phyloP scores from a whole-genome alignment of 1,284 basidiomycete genomes.

The Coniferiporia weirii region DNA sequence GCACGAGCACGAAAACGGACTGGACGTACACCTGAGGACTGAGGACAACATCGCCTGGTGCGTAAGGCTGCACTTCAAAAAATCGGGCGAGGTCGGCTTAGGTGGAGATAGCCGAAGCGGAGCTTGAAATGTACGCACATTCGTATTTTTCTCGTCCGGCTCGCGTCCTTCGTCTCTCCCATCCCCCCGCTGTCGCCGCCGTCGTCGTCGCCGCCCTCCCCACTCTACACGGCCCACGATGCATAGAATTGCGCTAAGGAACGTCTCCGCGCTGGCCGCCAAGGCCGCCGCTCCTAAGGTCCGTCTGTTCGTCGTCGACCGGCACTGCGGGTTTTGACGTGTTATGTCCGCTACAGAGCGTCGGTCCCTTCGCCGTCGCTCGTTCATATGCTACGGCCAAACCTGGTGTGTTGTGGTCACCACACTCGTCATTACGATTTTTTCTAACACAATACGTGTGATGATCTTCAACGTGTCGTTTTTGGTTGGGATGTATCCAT shows the following conservation, averaged over 20 bases:
- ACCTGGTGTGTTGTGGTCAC: slow-evolving; percentile 63
- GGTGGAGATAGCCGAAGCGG: slow-evolving; percentile 24
- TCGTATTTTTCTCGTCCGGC: slow-evolving; percentile 6
- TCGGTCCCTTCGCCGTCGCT: slow-evolving; percentile 44
- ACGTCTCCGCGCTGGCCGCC: slow-evolving; percentile 62
- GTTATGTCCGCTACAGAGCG: slow-evolving; percentile 35
- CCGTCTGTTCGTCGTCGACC: slow-evolving; percentile 17
- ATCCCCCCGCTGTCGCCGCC: slow-evolving; percentile 29
- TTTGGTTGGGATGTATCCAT: slow-evolving; percentile 20
- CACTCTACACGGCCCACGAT: slow-evolving; percentile 44
- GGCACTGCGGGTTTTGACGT: slow-evolving; percentile 17
- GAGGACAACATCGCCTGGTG: neutral
- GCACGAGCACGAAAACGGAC: neutral
- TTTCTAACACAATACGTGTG: slow-evolving; percentile 16
- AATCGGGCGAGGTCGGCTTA: neutral
- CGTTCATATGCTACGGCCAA: slow-evolving; percentile 97
- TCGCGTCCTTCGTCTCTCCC: slow-evolving; percentile 27
- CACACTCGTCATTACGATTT: slow-evolving; percentile 1
- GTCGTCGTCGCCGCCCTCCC: slow-evolving; percentile 13
- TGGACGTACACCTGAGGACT: slow-evolving; percentile 3
- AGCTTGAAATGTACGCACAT: slow-evolving; percentile 23
- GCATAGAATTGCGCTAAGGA: slow-evolving; percentile 86
- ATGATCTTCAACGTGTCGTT: neutral
- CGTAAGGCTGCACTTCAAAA: neutral
- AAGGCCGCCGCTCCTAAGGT: slow-evolving; percentile 57